phyloP scores from a whole-genome alignment of 805 yeast genomes.

The Saccharomycopsis malanga region DNA sequence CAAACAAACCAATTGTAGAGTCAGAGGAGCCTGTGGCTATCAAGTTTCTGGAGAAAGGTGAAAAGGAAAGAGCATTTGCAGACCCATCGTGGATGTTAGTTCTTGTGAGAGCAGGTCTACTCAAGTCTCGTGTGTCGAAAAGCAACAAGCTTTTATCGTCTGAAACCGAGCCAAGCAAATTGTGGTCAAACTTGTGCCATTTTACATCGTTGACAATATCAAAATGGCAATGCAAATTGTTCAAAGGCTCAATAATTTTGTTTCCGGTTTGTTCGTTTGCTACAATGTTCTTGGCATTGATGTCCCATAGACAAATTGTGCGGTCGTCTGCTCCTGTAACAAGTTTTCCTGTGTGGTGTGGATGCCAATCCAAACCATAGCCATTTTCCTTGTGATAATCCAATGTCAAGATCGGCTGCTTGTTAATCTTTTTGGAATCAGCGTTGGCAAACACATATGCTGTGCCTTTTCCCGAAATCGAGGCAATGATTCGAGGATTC shows the following conservation, averaged over 20 bases:
- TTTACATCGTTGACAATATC: slow-evolving; percentile 71
- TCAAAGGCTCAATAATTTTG: slow-evolving; percentile 24
- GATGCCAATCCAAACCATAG: slow-evolving; percentile 67
- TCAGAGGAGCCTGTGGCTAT: slow-evolving; percentile 67
- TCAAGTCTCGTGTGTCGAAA: slow-evolving; percentile 43
- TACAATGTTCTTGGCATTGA: slow-evolving; percentile 19
- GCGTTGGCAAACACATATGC: slow-evolving; percentile 46
- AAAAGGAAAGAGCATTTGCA: slow-evolving; percentile 60
- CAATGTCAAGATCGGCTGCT: slow-evolving; percentile 29
- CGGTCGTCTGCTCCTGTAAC: slow-evolving; percentile 63
- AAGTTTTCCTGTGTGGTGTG: slow-evolving; percentile 39
- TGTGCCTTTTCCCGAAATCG: slow-evolving; percentile 63
- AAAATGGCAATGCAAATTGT: slow-evolving; percentile 35
- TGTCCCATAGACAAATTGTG: slow-evolving; percentile 56
- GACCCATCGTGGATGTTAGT: slow-evolving; percentile 30
- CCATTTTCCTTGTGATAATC: slow-evolving; percentile 61
- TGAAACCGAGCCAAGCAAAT: slow-evolving; percentile 62
- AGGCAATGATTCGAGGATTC: slow-evolving; percentile 45
- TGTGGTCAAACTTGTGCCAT: slow-evolving; percentile 52
- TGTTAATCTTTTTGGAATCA: slow-evolving; percentile 25
- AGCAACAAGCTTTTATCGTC: slow-evolving; percentile 56
- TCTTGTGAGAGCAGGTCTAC: slow-evolving; percentile 25
- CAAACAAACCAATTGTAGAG: slow-evolving; percentile 59
- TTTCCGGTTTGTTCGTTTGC: slow-evolving; percentile 3
- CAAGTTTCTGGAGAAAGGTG: slow-evolving; percentile 51